A percentile compares a stretch with the other conserved stretches of the same genome.
phyloP scores from a whole-genome alignment of 305 asterid genomes.

The Fraxinus angustifolia region DNA sequence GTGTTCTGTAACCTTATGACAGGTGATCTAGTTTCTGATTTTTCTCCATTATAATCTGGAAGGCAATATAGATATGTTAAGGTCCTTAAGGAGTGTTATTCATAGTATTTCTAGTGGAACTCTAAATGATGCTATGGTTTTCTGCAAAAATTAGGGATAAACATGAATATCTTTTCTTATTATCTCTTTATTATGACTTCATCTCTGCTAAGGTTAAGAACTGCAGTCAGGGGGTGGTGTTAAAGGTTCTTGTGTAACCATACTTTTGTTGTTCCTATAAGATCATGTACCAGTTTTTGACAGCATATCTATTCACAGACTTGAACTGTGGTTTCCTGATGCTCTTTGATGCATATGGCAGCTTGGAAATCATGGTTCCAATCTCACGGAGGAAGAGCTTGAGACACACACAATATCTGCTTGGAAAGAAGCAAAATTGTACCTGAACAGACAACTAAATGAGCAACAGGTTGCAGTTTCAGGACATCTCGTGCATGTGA shows the following conservation, averaged over 20 bases:
- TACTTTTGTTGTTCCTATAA: not conserved
- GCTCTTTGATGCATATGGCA: conserved; percentile 36
- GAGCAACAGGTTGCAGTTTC: conserved; percentile 48
- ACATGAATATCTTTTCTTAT: not conserved
- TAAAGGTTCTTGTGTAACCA: not conserved
- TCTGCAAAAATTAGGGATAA: not conserved
- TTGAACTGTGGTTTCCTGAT: conserved; percentile 8
- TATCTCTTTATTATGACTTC: not conserved
- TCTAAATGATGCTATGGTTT: not conserved
- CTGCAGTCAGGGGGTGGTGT: not conserved
- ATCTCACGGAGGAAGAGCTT: conserved; percentile 95
- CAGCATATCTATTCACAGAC: not conserved
- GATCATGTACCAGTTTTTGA: conserved; percentile 8
- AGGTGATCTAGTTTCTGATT: not conserved
- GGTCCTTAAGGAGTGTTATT: not conserved
- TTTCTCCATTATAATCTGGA: not conserved
- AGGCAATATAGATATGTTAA: not conserved
- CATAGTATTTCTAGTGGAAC: not conserved
- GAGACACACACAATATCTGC: conserved; percentile 95
- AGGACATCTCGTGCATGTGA: conserved; percentile 73
- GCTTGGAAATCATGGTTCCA: conserved; percentile 93
- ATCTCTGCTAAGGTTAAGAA: not conserved
- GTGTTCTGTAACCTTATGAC: not conserved
- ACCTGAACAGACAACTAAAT: conserved; percentile 53
- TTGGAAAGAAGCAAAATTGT: conserved; percentile 84